Evolutionary conservation across 306 rosid genomes (phyloP).

Genomic region (Quercus mongolica): DNA sequence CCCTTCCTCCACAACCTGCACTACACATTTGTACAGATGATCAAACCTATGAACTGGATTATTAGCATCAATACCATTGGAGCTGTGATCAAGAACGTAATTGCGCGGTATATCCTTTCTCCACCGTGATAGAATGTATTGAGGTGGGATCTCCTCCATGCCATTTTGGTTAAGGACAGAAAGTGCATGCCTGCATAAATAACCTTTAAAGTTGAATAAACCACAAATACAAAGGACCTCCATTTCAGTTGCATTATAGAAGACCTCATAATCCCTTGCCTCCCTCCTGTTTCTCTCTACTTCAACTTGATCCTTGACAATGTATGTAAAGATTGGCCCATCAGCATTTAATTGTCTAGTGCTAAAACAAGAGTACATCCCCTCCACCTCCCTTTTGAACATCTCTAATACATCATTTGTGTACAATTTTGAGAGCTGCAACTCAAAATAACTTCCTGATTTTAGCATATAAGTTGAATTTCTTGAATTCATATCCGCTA

Average conservation of each 20-base stretch:
- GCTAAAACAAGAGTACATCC: constrained; percentile 59
- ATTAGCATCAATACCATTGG: constrained; percentile 38
- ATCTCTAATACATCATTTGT: constrained; percentile 45
- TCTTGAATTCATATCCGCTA: constrained; percentile 62
- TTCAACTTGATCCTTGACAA: constrained; percentile 52
- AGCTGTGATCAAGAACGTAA: constrained; percentile 40
- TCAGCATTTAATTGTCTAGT: constrained; percentile 45
- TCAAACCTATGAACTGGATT: constrained; percentile 65
- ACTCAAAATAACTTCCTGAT: constrained; percentile 49
- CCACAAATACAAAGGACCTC: constrained; percentile 69
- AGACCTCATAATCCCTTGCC: constrained; percentile 54
- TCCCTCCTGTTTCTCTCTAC: constrained; percentile 45
- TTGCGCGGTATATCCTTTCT: constrained; percentile 58
- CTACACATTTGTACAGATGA: constrained; percentile 51
- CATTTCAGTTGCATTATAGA: constrained; percentile 55
- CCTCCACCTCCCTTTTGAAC: constrained; percentile 55
- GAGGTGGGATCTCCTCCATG: constrained; percentile 60
- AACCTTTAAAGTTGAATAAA: constrained; percentile 62
- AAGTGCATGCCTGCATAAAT: constrained; percentile 66
- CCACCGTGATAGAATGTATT: constrained; percentile 60
- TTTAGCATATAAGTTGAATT: constrained; percentile 36
- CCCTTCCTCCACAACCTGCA: constrained; percentile 73
- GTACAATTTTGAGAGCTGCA: constrained; percentile 60
- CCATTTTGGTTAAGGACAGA: constrained; percentile 57
- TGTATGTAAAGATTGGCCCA: constrained; percentile 48